Conservation (phyloP, 2,329 filamentous ascomycete species). For the Monilinia aucupariae region DNA sequence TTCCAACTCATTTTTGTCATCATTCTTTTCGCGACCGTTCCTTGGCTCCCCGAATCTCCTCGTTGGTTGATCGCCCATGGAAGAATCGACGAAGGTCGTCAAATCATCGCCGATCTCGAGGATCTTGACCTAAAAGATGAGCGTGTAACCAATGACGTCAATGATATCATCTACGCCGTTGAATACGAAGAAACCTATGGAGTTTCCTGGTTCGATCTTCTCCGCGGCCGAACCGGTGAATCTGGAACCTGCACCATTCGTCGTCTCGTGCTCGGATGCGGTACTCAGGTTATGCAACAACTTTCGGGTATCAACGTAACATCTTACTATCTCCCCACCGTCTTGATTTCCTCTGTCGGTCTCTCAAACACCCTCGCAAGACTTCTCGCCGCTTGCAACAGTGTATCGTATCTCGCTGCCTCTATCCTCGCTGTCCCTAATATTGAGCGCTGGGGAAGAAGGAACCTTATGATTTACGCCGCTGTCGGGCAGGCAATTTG, state of each 20-base stretch:
- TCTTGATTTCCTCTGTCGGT: conserved; percentile 46
- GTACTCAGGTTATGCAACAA: conserved; percentile 54
- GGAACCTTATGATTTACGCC: conserved; percentile 69
- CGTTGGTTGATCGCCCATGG: conserved; percentile 37
- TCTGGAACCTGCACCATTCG: conserved; percentile 45
- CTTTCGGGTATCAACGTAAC: conserved; percentile 41
- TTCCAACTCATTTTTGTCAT: conserved; percentile 19
- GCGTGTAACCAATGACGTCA: conserved; percentile 49
- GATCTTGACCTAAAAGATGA: conserved; percentile 42
- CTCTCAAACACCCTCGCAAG: conserved; percentile 45
- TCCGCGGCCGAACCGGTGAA: conserved; percentile 7
- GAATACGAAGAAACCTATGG: conserved; percentile 14
- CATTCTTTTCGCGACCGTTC: conserved; percentile 20
- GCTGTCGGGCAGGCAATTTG: conserved; percentile 60
- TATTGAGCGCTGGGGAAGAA: conserved; percentile 55
- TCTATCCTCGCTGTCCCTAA: conserved; percentile 36
- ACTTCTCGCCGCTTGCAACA: conserved; percentile 49
- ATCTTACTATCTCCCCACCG: conserved; percentile 45
- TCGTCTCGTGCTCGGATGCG: conserved; percentile 64
- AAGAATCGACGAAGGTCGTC: conserved; percentile 33
- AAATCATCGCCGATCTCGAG: conserved; percentile 33
- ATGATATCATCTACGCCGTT: conserved; percentile 35
- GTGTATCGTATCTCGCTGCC: conserved; percentile 11
- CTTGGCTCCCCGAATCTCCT: conserved; percentile 36
- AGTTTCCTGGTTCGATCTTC: conserved; percentile 13